Evolutionary conservation across 495 filamentous ascomycete genomes (phyloP).

Genomic region (Apiosordaria backusii): DNA sequence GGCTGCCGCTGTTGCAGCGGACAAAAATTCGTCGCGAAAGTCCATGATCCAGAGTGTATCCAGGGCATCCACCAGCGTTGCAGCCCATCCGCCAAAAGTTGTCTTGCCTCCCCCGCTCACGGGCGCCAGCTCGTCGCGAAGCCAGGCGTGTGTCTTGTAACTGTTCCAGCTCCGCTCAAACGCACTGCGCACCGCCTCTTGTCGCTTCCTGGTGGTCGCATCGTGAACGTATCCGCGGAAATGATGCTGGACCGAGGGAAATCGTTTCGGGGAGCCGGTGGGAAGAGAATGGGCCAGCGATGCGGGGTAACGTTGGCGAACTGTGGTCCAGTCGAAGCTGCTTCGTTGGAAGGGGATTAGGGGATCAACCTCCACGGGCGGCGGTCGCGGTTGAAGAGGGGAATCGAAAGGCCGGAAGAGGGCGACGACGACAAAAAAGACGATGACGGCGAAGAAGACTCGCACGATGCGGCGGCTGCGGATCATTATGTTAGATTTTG

Average conservation of each 20-base stretch:
- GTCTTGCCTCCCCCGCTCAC: constrained; percentile 51
- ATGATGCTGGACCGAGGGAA: constrained; percentile 40
- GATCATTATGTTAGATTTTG: neutral
- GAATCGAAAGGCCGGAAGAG: neutral
- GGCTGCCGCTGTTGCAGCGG: constrained; percentile 63
- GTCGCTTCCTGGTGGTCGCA: constrained; percentile 20
- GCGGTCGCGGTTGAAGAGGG: neutral
- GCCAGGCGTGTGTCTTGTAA: constrained; percentile 72
- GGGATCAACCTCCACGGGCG: neutral
- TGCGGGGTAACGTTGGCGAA: constrained; percentile 31
- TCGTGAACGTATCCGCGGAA: constrained; percentile 33
- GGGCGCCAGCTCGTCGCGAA: constrained; percentile 70
- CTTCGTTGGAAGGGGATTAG: constrained; percentile 14
- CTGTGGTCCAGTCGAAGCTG: constrained; percentile 45
- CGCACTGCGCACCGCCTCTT: constrained; percentile 53
- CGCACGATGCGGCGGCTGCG: neutral
- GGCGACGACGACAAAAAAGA: neutral
- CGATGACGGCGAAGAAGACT: neutral
- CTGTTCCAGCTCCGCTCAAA: constrained; percentile 70
- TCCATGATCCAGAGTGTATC: constrained; percentile 93
- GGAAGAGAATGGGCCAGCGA: constrained; percentile 33
- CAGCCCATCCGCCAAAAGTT: constrained; percentile 81
- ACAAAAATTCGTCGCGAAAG: constrained; percentile 71
- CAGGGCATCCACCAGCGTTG: constrained; percentile 78
- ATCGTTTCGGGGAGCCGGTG: constrained; percentile 26